These are phyloP conservation scores for Mucor irregularis DNA, from an alignment of 371 early-diverging fungal species.

Conservation along the genomic window DNA sequence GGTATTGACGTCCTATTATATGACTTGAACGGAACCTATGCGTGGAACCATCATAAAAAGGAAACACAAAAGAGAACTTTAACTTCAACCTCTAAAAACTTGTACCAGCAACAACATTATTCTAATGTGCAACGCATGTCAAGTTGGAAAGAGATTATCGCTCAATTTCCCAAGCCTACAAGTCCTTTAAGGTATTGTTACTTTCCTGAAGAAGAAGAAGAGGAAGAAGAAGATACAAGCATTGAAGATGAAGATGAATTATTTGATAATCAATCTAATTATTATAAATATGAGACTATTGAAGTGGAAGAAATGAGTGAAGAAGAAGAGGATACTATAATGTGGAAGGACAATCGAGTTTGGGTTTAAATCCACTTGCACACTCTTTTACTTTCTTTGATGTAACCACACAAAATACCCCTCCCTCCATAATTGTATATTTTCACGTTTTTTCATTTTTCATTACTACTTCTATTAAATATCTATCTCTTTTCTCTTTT, in stretches of 20 bases:
- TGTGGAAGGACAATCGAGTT: constrained; percentile 20
- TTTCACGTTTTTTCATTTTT: constrained; percentile 1
- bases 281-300: constrained; percentile 24
- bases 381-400: no score
- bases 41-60: constrained; percentile 41
- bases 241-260: constrained; percentile 7
- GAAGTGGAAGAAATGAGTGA: constrained; percentile 30
- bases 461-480: not conserved
- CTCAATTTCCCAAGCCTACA: constrained; percentile 51
- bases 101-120: constrained; percentile 15
- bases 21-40: constrained; percentile 43
- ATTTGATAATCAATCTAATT: constrained; percentile 1
- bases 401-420: not conserved
- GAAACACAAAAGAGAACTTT: constrained; percentile 1
- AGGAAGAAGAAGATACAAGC: constrained; percentile 15
- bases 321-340: constrained; percentile 14
- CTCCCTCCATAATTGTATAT: not conserved
- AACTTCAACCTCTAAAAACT: constrained; percentile 17
- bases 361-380: constrained; percentile 23
- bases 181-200: constrained; percentile 47
- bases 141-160: constrained; percentile 50
- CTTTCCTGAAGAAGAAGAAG: constrained; percentile 24
- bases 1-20: constrained; percentile 48
- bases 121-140: constrained; percentile 43
- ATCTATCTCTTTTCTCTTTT: constrained; percentile 6